Conservation (phyloP, 352 stramenopile species). For the Pythium sukuiense region DNA sequence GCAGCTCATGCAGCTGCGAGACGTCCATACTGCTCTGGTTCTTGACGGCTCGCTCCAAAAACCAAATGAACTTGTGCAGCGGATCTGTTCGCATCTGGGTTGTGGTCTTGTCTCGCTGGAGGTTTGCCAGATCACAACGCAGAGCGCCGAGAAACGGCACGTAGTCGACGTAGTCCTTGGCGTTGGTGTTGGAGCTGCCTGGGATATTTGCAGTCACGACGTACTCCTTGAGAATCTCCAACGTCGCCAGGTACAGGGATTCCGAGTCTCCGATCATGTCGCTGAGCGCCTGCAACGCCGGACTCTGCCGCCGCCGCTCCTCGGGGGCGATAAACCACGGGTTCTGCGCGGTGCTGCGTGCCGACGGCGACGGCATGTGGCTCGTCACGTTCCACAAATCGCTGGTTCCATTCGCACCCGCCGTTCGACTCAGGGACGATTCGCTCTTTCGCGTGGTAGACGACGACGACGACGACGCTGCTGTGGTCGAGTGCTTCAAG, state of each 20-base stretch:
- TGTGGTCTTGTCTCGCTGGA: slow-evolving; percentile 81
- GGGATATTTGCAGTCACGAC: slow-evolving; percentile 70
- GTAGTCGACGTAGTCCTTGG: slow-evolving; percentile 86
- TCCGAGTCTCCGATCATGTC: slow-evolving; percentile 86
- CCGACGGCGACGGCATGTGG: slow-evolving; percentile 55
- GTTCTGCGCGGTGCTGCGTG: slow-evolving; percentile 19
- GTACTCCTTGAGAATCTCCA: slow-evolving; percentile 82
- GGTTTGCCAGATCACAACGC: slow-evolving; percentile 74
- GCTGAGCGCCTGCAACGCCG: slow-evolving; percentile 58
- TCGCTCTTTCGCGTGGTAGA: slow-evolving; percentile 2
- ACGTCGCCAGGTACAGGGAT: slow-evolving; percentile 69
- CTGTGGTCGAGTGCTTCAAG: slow-evolving; percentile 39
- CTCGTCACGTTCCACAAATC: slow-evolving; percentile 72
- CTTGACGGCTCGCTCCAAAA: slow-evolving; percentile 79
- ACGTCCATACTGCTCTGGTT: slow-evolving; percentile 64
- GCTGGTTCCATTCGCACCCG: slow-evolving; percentile 12
- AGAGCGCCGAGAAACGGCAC: slow-evolving; percentile 80
- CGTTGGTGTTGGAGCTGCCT: slow-evolving; percentile 49
- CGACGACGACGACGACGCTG: slow-evolving; percentile 11
- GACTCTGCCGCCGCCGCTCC: slow-evolving; percentile 69
- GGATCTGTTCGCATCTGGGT: slow-evolving; percentile 66
- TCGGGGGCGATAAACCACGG: slow-evolving; percentile 39
- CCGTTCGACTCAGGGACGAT: neutral
- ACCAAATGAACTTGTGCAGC: slow-evolving; percentile 90
- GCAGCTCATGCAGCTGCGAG: slow-evolving; percentile 65